phyloP scores from a whole-genome alignment of 2,329 filamentous ascomycete genomes.

The Dactylellina haptotyla region DNA sequence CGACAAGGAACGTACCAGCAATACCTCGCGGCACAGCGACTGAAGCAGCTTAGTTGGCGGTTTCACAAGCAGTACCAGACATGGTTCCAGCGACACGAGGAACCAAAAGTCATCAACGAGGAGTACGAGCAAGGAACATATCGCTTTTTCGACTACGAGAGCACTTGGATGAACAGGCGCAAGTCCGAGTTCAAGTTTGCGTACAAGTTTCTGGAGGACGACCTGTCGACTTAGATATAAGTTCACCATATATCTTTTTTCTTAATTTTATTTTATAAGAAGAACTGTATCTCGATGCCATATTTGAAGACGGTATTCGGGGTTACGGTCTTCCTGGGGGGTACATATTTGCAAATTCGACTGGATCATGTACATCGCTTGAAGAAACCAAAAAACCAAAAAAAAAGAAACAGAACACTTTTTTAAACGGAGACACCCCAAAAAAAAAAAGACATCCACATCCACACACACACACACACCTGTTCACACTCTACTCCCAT shows the following conservation, averaged over 20 bases:
- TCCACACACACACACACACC: slow-evolving; percentile 4
- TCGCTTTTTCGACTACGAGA: slow-evolving; percentile 99
- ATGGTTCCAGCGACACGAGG: slow-evolving; percentile 98
- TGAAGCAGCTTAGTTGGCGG: slow-evolving; percentile 98
- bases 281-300: slow-evolving; percentile 23
- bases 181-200: slow-evolving; percentile 81
- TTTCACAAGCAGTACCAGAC: slow-evolving; percentile 99
- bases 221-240: slow-evolving; percentile 68
- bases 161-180: slow-evolving; percentile 74
- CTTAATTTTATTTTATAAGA: background rate
- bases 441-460: slow-evolving; percentile 13
- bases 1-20: slow-evolving; percentile 96
- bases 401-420: slow-evolving; percentile 22
- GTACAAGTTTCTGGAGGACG: slow-evolving; percentile 97
- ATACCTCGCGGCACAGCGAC: slow-evolving; percentile 91
- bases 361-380: slow-evolving; percentile 45
- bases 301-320: slow-evolving; percentile 43
- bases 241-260: background rate
- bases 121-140: slow-evolving; percentile 99
- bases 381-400: slow-evolving; percentile 13
- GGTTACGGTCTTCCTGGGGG: slow-evolving; percentile 31
- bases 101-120: slow-evolving; percentile 98
- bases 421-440: too few species aligned
- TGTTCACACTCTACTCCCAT: background rate
- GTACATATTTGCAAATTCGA: slow-evolving; percentile 34